Evolutionary conservation across 208 protist genomes (phyloP), one percentile per base, ranked within the genome.

Genomic region (Crithidia sp.): DNA sequence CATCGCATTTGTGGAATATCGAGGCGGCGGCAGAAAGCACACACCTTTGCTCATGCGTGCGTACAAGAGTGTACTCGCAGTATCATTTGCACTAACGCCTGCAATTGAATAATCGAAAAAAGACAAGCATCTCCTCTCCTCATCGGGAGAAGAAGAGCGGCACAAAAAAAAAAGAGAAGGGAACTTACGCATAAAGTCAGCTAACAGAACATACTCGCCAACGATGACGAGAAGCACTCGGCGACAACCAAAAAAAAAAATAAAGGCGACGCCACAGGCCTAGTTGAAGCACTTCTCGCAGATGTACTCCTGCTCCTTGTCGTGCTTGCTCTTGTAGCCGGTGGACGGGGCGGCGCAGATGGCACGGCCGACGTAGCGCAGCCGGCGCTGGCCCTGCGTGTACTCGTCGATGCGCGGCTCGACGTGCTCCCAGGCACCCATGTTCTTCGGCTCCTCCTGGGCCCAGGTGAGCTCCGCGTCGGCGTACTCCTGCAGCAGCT

Each of bases 401-500:
- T 93, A 91, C 63, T 80, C 77, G 47, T 95, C 89, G 52, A 97
- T 79, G 66, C 91, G 90, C n/a, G 88, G 79, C 77, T 93, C 88
- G 9, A 97, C 86, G 72, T 96, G 85, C 7, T 57, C 74, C 92
- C 93, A 99, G 13, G 97, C 85, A 70, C 98, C 98, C 89, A 98
- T 98, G 82, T 99, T 99, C 81, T 92, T 95, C 54, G 98, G 98
- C 89, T 99, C 98, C 83, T 99, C 98, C 89, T 99, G 98, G 59
- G 85, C 91, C 98, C 98, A 99, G 70, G 95, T 86, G 12, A 98
- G 74, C 67, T 97, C 90, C 9, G 97, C 98, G 60, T 92, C 87
- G 49, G 80, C 80, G 85, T 98, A 99, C 43, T 92, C 83, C 39
- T 69, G 17, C 0, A 97, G 67, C 60, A 98, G 67, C 36, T 80